Base-by-base conservation (phyloP, 441 rosid genomes). In the Aquilaria agallochum region DNA sequence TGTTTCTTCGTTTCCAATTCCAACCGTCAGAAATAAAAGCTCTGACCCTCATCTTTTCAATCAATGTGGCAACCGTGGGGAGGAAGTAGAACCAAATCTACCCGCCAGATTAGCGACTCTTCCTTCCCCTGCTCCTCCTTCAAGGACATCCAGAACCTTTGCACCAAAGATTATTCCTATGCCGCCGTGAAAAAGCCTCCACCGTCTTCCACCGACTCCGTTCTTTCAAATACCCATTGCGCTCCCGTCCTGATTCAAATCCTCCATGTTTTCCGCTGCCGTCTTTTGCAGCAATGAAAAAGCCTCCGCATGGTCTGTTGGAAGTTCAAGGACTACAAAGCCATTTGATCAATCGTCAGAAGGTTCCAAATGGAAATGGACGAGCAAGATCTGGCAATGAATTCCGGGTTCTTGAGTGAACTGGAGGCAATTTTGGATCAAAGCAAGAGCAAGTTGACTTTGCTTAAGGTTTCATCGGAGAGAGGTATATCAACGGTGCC, bases 321-420 rank as follows among this genome's bases (percentile, higher is more conserved):
- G 9, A 85, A 88, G 10, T 85, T 85, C 74, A 80, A 82, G 50
- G 84, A 79, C 47, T 86, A 88, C 69, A 50, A 60, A 59, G 14
- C 76, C 68, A 88, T 86, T 56, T 75, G 78, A 44, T 51, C 89
- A 33, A 80, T 86, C 62, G 79, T 86, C 65, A 67, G 71, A 2
- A 81, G 84, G 57, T 80, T 82, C 48, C 79, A 83, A 13, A 84
- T 82, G 5, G 71, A 74, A 51, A 71, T 84, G 62, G 92, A 86
- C 70, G 88, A 86, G 54, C 84, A 89, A 36, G 92, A 86, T 80
- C 82, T 86, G 55, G 27, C 27, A 20, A 20, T 20, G 27, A 20
- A 20, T 20, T 20, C 27, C 1, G 27, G 27, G 27, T 20, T 20
- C 27, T 20, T 20, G 27, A 20, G 27, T 20, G 27, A 1, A 1